These are phyloP conservation scores for Eimeria acervulina DNA, from an alignment of 169 alveolate species.

Conservation along the genomic window DNA sequence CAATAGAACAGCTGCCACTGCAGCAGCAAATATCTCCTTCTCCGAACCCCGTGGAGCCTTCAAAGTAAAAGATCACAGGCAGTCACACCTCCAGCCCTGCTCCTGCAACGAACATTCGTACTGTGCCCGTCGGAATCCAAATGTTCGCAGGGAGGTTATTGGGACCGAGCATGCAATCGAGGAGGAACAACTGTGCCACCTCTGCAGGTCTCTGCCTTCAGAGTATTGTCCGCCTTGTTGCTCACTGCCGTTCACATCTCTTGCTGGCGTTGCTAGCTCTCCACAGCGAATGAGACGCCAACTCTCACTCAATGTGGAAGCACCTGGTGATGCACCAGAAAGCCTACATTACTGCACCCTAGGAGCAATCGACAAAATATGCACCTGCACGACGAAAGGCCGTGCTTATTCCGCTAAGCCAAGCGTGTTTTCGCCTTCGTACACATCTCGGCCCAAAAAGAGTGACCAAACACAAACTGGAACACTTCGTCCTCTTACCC, in stretches of 20 bases:
- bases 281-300: neutral
- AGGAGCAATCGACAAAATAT: neutral
- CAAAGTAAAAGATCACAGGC: neutral
- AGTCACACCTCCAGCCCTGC: neutral
- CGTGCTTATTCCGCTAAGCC: constrained; percentile 48
- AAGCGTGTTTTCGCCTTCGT: neutral
- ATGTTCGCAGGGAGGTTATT: neutral
- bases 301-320: neutral
- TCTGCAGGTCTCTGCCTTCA: neutral
- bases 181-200: neutral
- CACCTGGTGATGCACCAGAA: neutral
- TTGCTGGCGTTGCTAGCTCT: neutral
- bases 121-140: constrained; percentile 37
- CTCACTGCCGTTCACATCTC: neutral
- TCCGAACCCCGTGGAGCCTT: neutral
- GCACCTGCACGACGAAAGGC: constrained; percentile 20
- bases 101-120: neutral
- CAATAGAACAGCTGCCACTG: neutral
- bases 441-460: neutral
- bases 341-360: neutral
- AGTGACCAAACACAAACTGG: constrained; percentile 1
- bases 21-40: neutral
- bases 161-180: neutral
- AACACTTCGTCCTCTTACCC: neutral
- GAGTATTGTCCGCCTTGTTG: neutral